Base-by-base conservation (phyloP, 768 basidiomycete genomes). In the Panaeolus papilionaceus region DNA sequence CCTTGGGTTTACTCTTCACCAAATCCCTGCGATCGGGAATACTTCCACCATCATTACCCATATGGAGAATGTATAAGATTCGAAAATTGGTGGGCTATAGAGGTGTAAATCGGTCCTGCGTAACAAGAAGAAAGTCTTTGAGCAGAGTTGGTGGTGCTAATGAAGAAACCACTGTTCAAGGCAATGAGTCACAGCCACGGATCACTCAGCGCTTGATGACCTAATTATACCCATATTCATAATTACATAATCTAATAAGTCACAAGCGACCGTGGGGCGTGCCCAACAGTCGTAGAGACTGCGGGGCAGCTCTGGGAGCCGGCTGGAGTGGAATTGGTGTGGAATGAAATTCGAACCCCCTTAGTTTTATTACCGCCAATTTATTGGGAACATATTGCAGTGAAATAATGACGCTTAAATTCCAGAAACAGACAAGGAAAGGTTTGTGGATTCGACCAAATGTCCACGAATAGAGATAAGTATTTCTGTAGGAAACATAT, bases 11-110 rank as follows among this genome's bases (percentile, higher is more conserved):
- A 67, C 75, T 91, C 69, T 82, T 84, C 11, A 95, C 93, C 23
- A 95, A 81, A 74, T 94, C 93, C 64, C 93, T 81, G 65, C 93
- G 85, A 78, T 94, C 93, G 4, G 93, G 92, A 67, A 95, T 94
- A 74, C 92, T 92, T 81, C 92, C 93, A 69, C 93, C 93, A 78
- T 94, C 92, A 85, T 94, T 94, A 75, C 92, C 92, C 92, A 94
- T 94, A 75, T 65, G 72, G 1, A 18, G 12, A 16, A 42, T 42
- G 44, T 68, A 33, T 54, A 42, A 63, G 63, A 38, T 38, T 23
- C 20, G 42, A 16, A 18, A 16, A 18, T 4, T 44, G 33, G 33
- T 14, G 5, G 42, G 42, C 42, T 16, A 18, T 44, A 33, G 33
- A 33, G 33, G 2, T 5, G 33, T 33, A 33, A 18, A 4, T 14